Evolutionary conservation across 805 yeast genomes (phyloP), one percentile per base, ranked within the genome.

Genomic region (Naumovozyma dairenensis): DNA sequence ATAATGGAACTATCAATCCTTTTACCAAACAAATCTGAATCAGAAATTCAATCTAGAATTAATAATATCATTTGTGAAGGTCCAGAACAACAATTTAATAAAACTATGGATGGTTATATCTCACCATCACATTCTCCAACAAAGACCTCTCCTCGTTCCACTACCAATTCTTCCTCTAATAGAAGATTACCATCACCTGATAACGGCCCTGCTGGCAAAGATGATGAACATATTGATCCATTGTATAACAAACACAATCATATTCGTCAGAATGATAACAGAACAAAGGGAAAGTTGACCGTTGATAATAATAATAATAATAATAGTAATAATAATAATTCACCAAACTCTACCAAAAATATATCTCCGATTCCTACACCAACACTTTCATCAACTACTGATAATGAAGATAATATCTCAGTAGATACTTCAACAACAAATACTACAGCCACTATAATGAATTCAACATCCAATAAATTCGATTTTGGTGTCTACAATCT

Each of bases 1-100:
- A 67, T 80, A 47, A 80, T 78, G 13, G 95, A 85, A 57, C 61
- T 85, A 25, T 69, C 80, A 12, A 77, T 84, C 21, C 57, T 85
- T 33, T 62, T 85, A 28, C 89, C 92, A 12, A 70, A 69, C 37
- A 71, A 84, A 42, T 67, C 92, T 0, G 86, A 80, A 51, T 65
- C 65, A n/a, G 92, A 83, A 45, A 85, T 85, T 28, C 66, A 72
- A 65, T 57, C 69, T 25, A 65, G 92, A 40, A 71, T 80, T 16
- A 71, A 65, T 31, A 24, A 7, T 8, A 24, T 24, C 14, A 8
- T 7, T 10, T 7, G 14, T 10, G 13, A 24, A 24, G n/a, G n/a
- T n/a, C n/a, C n/a, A n/a, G 13, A 24, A 7, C 13, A 24, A 24
- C 26, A 24, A 24, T 20, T 10, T 7, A 7, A 20, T 7, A 20